Evolutionary conservation across 257 asterid species (phyloP).

Genomic region (Fraxinus cuspidata): DNA sequence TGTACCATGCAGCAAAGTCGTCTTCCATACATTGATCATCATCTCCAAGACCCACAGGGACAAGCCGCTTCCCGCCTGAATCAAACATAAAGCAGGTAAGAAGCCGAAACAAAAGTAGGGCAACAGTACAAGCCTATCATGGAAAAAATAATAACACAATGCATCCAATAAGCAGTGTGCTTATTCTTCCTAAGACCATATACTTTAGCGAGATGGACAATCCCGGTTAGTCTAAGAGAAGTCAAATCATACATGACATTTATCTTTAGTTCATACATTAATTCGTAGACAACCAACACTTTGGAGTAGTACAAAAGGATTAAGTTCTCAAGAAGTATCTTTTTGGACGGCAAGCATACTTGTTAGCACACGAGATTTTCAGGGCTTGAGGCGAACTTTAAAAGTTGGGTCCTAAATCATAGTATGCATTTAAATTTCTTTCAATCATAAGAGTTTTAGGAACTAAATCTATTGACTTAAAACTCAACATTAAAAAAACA

Average conservation of each 20-base stretch:
- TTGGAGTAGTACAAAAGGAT: not conserved
- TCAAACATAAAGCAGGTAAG: slow-evolving; percentile 25
- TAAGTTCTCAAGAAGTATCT: not conserved
- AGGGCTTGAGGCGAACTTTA: too few species aligned
- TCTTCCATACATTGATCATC: slow-evolving; percentile 99
- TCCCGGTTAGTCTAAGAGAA: not conserved
- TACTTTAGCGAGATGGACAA: not conserved
- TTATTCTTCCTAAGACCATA: not conserved
- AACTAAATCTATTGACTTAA: too few species aligned
- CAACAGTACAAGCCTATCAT: slow-evolving; percentile 4
- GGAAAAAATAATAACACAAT: slow-evolving; percentile 7
- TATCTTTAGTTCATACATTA: not conserved
- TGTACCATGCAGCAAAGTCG: slow-evolving; percentile 86
- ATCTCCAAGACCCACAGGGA: slow-evolving; percentile 90
- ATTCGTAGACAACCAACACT: not conserved
- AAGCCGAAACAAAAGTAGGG: slow-evolving; percentile 11
- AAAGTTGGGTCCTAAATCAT: too few species aligned
- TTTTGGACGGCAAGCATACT: not conserved
- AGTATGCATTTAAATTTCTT: too few species aligned
- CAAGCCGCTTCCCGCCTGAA: slow-evolving; percentile 76
- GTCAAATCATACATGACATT: not conserved
- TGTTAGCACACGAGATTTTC: not conserved
- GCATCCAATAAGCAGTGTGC: not conserved
- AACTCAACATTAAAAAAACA: too few species aligned
- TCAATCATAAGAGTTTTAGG: too few species aligned